Conservation (phyloP, 2,329 filamentous ascomycete species). For the Pyrenophora graminea region DNA sequence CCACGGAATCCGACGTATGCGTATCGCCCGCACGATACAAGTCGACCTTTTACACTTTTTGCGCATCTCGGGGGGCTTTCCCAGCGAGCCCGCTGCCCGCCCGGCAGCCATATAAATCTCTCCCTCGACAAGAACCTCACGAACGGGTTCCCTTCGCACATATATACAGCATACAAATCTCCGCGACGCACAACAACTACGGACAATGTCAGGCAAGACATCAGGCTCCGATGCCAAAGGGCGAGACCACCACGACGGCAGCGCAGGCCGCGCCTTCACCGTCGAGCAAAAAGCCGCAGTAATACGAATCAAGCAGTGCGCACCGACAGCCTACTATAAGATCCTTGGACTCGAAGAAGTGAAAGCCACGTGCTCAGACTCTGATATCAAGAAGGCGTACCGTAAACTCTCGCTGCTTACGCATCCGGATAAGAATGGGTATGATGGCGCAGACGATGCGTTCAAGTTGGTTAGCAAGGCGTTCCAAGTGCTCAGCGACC, state of each 20-base stretch:
- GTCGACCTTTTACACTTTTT: slow-evolving; percentile 1
- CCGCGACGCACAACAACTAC: slow-evolving; percentile 17
- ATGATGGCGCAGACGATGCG: slow-evolving; percentile 92
- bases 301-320: slow-evolving; percentile 82
- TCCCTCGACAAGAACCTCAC: neutral
- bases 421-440: slow-evolving; percentile 98
- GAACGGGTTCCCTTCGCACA: slow-evolving; percentile 7
- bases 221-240: slow-evolving; percentile 50
- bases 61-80: slow-evolving; percentile 9
- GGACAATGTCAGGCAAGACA: slow-evolving; percentile 48
- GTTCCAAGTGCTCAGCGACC: slow-evolving; percentile 89
- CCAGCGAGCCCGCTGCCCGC: slow-evolving; percentile 8
- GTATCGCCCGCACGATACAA: neutral
- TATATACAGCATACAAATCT: slow-evolving; percentile 1
- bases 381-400: slow-evolving; percentile 97
- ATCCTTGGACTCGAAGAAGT: slow-evolving; percentile 76
- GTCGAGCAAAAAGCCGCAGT: slow-evolving; percentile 91
- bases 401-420: slow-evolving; percentile 91
- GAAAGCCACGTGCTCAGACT: slow-evolving; percentile 69
- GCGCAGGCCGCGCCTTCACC: slow-evolving; percentile 78
- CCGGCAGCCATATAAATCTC: slow-evolving; percentile 11
- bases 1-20: neutral
- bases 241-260: slow-evolving; percentile 75
- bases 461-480: slow-evolving; percentile 98
- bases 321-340: slow-evolving; percentile 89